Base-by-base conservation (phyloP, 2,329 filamentous ascomycete species). In the Claviceps africana region DNA sequence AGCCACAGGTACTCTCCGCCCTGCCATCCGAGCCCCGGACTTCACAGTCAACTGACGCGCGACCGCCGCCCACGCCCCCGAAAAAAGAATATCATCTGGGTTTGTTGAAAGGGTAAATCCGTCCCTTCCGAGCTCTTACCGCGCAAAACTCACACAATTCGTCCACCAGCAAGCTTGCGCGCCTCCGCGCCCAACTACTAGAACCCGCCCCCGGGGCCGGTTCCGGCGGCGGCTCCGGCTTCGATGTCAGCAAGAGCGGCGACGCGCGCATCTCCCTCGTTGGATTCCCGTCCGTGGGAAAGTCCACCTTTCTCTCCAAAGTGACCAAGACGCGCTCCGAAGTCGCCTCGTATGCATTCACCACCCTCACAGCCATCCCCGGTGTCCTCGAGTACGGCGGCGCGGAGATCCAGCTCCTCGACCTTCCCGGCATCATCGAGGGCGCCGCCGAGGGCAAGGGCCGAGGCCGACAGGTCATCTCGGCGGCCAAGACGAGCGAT, bases 321-420 rank as follows among this genome's bases (percentile, higher is more conserved):
- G 94, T 98, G 66, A 98, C 93, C 48, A 97, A 95, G 72, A 98
- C 94, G 40, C 89, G 88, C 64, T 95, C 89, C 49, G 91, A 96
- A 67, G 89, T 96, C 30, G 93, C 93, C 1, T 87, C 93, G 0
- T 98, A 98, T 66, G 83, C 91, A 53, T 98, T 98, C 79, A 98
- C 93, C 11, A 98, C 93, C 1, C 76, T 98, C 45, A 98, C 93
- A 10, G 94, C 93, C 37, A 98, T 98, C 59, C 93, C 93, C 1
- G 93, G 93, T 60, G 94, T 98, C 40, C 79, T 98, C 51, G 91
- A 96, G 73, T 98, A 98, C 70, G 93, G 90, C 13, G 94, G 93
- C 51, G 93, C 93, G 1, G 94, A 98, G 70, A 97, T 98, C 58
- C 93, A 98, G 70, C 86, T 98, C 58, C 83, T 98, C 54, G 93